These are phyloP conservation scores for Termitomyces sp. DNA, from an alignment of 1,284 basidiomycete genomes.

Conservation along the genomic window DNA sequence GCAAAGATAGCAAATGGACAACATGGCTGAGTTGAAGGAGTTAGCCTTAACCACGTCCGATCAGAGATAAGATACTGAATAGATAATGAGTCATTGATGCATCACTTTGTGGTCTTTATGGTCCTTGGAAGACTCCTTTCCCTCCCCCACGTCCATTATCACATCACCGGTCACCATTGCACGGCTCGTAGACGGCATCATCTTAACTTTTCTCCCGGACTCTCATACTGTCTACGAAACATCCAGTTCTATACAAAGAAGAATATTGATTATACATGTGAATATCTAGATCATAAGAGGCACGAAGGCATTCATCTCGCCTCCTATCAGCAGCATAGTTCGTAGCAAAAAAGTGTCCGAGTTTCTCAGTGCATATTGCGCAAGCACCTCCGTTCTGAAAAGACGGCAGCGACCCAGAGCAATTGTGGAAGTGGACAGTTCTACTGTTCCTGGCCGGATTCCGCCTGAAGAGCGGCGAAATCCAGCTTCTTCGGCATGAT, in stretches of 20 bases:
- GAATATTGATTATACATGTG: no score
- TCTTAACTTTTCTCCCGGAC: no score
- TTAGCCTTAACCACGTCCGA: no score
- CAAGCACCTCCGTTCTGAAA: neutral
- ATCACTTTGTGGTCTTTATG: no score
- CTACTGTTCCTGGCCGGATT: conserved; percentile 1
- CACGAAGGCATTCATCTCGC: neutral
- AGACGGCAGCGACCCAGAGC: neutral
- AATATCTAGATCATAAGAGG: neutral
- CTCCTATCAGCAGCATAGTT: neutral
- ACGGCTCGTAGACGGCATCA: no score
- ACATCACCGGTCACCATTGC: no score
- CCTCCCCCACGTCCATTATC: no score
- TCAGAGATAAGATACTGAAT: no score
- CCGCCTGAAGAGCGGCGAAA: conserved; percentile 8
- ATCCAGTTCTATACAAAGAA: no score
- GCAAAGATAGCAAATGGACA: conserved; percentile 37
- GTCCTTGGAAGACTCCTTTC: no score
- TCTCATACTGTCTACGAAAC: no score
- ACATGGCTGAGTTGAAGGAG: conserved; percentile 41
- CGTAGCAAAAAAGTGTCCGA: neutral
- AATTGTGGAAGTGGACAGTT: neutral
- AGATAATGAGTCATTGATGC: no score
- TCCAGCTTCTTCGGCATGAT: conserved; percentile 18
- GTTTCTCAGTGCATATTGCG: neutral